These are phyloP conservation scores for Elaeis oleifera DNA, from an alignment of 202 grass and related monocot species.

Conservation along the genomic window DNA sequence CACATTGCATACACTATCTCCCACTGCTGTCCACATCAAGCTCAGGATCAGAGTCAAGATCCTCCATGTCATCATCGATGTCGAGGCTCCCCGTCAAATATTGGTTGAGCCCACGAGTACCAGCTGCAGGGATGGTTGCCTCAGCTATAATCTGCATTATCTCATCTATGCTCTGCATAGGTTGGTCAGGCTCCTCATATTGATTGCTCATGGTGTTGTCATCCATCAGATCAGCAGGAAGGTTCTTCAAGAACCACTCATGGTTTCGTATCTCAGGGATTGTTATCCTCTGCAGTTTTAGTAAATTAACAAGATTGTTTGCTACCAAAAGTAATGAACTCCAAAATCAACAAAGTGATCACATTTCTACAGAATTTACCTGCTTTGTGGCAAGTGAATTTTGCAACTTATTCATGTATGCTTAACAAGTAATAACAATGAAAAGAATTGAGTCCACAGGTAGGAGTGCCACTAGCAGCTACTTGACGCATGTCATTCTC, in stretches of 20 bases:
- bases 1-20: conserved; percentile 47
- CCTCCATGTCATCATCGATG: conserved; percentile 49
- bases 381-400: too few relatives aligned
- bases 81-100: conserved; percentile 38
- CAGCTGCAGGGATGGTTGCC: conserved; percentile 45
- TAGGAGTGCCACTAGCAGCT: too few relatives aligned
- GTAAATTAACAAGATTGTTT: background rate
- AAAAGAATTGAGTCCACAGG: too few relatives aligned
- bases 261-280: conserved; percentile 64
- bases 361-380: too few relatives aligned
- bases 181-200: conserved; percentile 64
- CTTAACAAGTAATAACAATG: too few relatives aligned
- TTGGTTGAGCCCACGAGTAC: conserved; percentile 28
- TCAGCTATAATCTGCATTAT: conserved; percentile 80
- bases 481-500: too few relatives aligned
- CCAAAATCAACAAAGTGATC: too few relatives aligned
- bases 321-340: too few relatives aligned
- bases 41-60: conserved; percentile 43
- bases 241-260: conserved; percentile 68
- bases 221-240: conserved; percentile 60
- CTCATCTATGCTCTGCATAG: conserved; percentile 59
- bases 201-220: conserved; percentile 43
- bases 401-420: too few relatives aligned
- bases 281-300: conserved; percentile 57
- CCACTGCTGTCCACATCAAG: conserved; percentile 52